Evolutionary conservation across 2,329 filamentous ascomycete species (phyloP), one percentile per base, ranked within the genome.

Genomic region (Fusarium foetens): DNA sequence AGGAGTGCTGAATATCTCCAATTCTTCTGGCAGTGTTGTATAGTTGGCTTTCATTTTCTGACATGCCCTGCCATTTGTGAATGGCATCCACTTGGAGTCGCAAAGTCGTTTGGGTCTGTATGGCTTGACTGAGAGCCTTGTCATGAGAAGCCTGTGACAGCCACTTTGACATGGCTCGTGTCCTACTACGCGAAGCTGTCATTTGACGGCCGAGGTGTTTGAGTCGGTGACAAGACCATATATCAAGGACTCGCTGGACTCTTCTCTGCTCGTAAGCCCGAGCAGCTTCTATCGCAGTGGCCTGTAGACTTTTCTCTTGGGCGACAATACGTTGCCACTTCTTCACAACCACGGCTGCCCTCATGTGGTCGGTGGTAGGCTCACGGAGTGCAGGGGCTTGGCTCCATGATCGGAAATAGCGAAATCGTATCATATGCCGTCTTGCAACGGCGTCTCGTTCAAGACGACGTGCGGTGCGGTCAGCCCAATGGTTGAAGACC

Each of bases 381-480:
- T 77, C 69, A 23, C 73, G 78, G 16, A 78, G 75, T 35, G 67
- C 76, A 19, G 81, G 81, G 11, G 76, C 75, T 55, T 80, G 78
- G 36, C 75, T 79, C 81, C 81, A 83, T 41, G 77, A 77, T 43
- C 76, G 75, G 59, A 83, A 83, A 60, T 79, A 83, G 16, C 83
- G 83, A 64, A 83, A 89, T 61, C 91, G 86, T 59, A 96, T 82
- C 66, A 95, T 89, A 78, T 94, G 92, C 68, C 89, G 86, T 69
- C 92, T 87, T 25, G 93, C 93, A 45, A 90, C 85, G 8, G 88
- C 89, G 8, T 92, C 93, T 43, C 89, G 87, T 69, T 90, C 86
- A 21, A 90, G 84, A 76, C 93, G 89, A 19, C 93, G 89, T 10
- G 86, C 86, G 16, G 92, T 87, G 55, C 87, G 84, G 60, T 88